phyloP scores from a whole-genome alignment of 768 basidiomycete genomes.

The Basidioascus undulatus region DNA sequence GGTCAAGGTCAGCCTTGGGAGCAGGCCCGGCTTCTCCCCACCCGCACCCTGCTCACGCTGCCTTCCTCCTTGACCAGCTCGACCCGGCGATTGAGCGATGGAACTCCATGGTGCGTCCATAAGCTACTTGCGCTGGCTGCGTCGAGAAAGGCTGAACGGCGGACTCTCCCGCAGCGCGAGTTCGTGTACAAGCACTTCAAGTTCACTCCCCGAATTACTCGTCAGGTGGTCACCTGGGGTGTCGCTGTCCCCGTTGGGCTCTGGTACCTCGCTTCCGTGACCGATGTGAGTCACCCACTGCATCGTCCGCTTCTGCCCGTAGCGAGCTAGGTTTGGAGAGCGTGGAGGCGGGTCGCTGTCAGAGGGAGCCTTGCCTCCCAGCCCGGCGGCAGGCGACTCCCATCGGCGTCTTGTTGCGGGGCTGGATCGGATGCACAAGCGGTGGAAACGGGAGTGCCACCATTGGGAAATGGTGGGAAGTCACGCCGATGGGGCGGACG shows the following conservation, averaged over 20 bases:
- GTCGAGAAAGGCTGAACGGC: not conserved
- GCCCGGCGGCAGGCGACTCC: no score
- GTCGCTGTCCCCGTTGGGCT: conserved; percentile 33
- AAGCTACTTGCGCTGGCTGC: not conserved
- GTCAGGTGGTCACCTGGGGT: conserved; percentile 34
- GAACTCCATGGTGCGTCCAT: conserved; percentile 29
- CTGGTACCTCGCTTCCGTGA: conserved; percentile 8
- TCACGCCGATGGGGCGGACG: no score
- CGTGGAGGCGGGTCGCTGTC: no score
- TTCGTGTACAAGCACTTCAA: conserved; percentile 59
- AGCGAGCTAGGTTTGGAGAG: no score
- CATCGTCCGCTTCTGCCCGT: not conserved
- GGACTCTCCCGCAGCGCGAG: conserved; percentile 34
- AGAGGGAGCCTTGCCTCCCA: no score
- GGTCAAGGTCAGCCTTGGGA: conserved; percentile 26
- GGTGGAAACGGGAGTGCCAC: no score
- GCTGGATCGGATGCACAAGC: no score
- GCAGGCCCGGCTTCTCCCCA: not conserved
- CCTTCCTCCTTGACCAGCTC: no score
- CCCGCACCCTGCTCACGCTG: conserved; percentile 24
- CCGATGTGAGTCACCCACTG: conserved; percentile 14
- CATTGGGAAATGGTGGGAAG: no score
- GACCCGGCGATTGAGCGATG: conserved; percentile 35
- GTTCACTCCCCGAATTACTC: conserved; percentile 44
- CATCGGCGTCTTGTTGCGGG: no score